These are phyloP conservation scores for Oryza glumipatula DNA, from an alignment of 176 grass and related monocot species.

Conservation along the genomic window DNA sequence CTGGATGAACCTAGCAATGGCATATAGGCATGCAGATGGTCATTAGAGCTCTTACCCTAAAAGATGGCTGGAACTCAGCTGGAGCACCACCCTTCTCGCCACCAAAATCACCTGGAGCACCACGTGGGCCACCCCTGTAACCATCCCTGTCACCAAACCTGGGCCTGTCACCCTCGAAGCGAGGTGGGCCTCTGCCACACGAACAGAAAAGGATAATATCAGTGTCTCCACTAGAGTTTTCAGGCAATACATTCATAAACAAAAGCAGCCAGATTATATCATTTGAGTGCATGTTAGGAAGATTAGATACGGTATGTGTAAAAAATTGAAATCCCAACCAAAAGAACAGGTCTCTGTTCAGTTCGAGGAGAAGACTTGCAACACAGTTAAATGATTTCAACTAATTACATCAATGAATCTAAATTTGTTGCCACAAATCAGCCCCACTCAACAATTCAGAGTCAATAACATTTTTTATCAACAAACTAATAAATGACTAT, in stretches of 20 bases:
- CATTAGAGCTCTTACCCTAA: conserved; percentile 58
- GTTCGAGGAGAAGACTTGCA: not conserved
- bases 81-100: conserved; percentile 89
- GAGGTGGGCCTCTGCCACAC: conserved; percentile 66
- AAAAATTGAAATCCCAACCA: not conserved
- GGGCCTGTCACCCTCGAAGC: conserved; percentile 85
- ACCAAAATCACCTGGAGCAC: conserved; percentile 74
- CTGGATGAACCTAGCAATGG: not conserved
- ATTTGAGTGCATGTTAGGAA: not conserved
- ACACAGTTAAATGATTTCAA: not conserved
- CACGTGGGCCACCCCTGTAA: conserved; percentile 79
- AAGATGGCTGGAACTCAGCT: conserved; percentile 80
- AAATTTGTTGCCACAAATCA: not conserved
- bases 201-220: not conserved
- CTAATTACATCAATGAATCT: not conserved
- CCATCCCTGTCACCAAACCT: conserved; percentile 92
- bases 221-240: no score
- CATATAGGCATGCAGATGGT: not conserved
- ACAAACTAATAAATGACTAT: not conserved
- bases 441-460: not conserved
- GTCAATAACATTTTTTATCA: not conserved
- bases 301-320: not conserved
- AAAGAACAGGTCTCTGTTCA: not conserved
- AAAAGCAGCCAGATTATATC: not conserved
- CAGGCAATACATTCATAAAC: not conserved